Evolutionary conservation across 2,329 filamentous ascomycete genomes (phyloP), one percentile per base, ranked within the genome.

Genomic region (Aspergillus ochraceoroseus): DNA sequence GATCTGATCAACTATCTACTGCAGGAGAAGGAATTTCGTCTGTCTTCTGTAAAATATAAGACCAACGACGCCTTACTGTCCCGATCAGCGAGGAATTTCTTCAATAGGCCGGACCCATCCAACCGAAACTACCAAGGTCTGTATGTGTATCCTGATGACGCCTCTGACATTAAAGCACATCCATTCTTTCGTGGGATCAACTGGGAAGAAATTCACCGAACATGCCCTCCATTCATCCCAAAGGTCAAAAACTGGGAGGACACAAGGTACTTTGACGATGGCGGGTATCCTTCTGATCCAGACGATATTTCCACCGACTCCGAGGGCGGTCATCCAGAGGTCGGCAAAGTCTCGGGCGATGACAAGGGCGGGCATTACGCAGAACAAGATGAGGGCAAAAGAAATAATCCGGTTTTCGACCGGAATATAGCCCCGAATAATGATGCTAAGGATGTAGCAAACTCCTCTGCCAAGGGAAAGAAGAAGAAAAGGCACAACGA

Each of bases 181-280:
- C 77, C 79, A 7, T 96, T 90, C 76, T 96, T 96, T 68, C 75
- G 74, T 41, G 79, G 80, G 34, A 78, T 94, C 11, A 76, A 79
- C 1, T 96, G 87, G 92, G 78, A 84, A 9, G 76, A 76, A 0
- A 65, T 95, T 11, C 84, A 92, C 55, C 66, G 75, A 22, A 75
- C 79, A 40, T 70, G 70, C 6, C 89, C 90, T 0, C 89, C 89
- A 0, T 90, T 94, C 55, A 70, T 94, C 1, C 90, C 90, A 0
- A 74, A 79, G 7, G 80, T 95, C 15, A 71, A 72, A 26, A 70
- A 72, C 19, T 70, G 74, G 48, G 82, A 85, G 36, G 85, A 89
- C 58, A 92, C 88, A 1, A 86, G 84, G 55, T 96, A 95, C 60
- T 96, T 96, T 57, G 86, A 95, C 43, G 86, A 95, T 44, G 58